Base-by-base conservation (phyloP, 805 yeast genomes). In the Saturnispora besseyi region DNA sequence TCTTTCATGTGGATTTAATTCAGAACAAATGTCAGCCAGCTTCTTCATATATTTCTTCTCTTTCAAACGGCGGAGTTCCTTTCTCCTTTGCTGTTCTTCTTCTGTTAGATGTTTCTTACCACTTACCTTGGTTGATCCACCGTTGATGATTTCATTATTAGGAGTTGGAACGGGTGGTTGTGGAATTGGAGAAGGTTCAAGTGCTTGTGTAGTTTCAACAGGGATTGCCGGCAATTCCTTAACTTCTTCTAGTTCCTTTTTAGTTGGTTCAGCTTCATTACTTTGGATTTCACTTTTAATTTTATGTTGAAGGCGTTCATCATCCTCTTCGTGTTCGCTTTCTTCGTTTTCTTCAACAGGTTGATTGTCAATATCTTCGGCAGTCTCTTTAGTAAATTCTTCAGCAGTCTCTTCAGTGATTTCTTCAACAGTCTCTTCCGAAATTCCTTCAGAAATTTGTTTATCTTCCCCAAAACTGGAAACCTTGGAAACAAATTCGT, bases 1-100 rank as follows among this genome's bases (percentile, higher is more conserved):
- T 45, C 77, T 63, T 48, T 71, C 72, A 31, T 80, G 77, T 11
- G 99, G 99, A 67, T 93, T 95, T 7, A 90, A 93, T 31, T 78
- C 81, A 2, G 88, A 75, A 60, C 96, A 91, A 44, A 90, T 90
- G 37, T 81, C 78, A 50, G 77, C 73, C 45, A 93, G 71, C 58
- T 81, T 84, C 43, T 79, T 77, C 56, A 87, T 76, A 13, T 87
- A 81, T 59, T 85, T 87, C 46, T 76, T 79, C 57, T 87, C 88
- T 59, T 78, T 77, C 51, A 79, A 77, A 54, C 79, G 82, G 63
- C 87, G 82, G 47, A 86, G 86, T 61, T 87, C 96, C 45, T 91
- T 78, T 58, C 87, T 84, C 62, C 81, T 76, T 55, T 79, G 86
- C 77, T 76, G 55, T 68, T 64, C 55, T 73, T 68, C 37, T 81